These are phyloP conservation scores for Rhodomyrtus psidioides DNA, from an alignment of 441 rosid genomes.

Conservation along the genomic window DNA sequence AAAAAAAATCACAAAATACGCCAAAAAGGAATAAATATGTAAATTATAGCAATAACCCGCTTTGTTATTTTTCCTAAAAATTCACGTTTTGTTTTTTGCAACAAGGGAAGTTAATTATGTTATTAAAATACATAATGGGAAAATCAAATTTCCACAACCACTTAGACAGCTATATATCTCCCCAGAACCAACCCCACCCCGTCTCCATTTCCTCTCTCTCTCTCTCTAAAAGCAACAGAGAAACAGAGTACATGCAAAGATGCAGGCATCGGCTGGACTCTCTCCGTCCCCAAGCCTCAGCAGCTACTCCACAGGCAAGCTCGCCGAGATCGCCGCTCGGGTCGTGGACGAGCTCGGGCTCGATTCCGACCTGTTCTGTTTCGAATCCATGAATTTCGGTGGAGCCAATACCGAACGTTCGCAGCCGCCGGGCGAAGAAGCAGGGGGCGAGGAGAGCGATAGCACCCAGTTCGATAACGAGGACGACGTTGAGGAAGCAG, in stretches of 20 bases:
- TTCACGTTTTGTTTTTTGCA: not conserved
- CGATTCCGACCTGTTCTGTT: not conserved
- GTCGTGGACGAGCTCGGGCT: constrained; percentile 34
- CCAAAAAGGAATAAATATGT: not conserved
- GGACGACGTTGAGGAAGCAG: not conserved
- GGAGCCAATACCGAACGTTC: not conserved
- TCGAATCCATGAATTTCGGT: not conserved
- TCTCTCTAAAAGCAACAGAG: not conserved
- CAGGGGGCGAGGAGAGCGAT: not conserved
- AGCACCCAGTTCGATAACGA: not conserved
- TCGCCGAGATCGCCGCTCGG: constrained; percentile 65
- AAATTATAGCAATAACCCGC: not conserved
- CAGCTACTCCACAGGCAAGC: constrained; percentile 40
- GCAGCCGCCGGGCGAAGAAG: not conserved
- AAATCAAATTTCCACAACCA: not conserved
- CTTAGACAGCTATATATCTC: not conserved
- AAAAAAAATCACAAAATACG: not conserved
- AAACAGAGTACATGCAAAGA: not conserved
- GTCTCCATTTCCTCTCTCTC: not conserved
- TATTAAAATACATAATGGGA: not conserved
- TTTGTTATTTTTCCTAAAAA: not conserved
- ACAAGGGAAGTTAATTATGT: not conserved
- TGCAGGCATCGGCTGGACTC: constrained; percentile 4
- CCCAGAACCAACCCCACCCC: not conserved
- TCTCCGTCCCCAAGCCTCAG: constrained; percentile 45